Evolutionary conservation across 163 green algal genomes (phyloP).

Genomic region (Chlamydomonas reinhardtii): DNA sequence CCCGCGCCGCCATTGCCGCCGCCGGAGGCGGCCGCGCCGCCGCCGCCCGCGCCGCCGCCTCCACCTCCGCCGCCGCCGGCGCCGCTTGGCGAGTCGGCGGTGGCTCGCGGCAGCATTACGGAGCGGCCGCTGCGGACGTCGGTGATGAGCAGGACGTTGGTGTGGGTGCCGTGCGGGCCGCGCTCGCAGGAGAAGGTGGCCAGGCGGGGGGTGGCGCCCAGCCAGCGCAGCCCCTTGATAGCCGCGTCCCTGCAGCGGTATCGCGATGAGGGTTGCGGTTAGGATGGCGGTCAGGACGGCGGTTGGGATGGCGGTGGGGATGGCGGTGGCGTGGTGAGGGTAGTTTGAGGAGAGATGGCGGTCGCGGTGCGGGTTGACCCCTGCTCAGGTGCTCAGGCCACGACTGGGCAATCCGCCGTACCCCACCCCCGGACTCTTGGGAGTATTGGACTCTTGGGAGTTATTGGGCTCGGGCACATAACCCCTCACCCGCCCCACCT

Average conservation of each 20-base stretch:
- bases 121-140: slow-evolving; percentile 72
- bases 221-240: slow-evolving; percentile 77
- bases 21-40: neutral
- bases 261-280: no score
- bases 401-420: no score
- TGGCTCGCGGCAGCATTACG: slow-evolving; percentile 8
- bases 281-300: no score
- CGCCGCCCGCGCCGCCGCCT: neutral
- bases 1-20: neutral
- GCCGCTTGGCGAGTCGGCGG: no score
- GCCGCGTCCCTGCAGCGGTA: slow-evolving; percentile 37
- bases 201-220: slow-evolving; percentile 72
- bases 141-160: slow-evolving; percentile 77
- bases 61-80: no score
- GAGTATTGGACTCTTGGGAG: no score
- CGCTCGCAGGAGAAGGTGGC: slow-evolving; percentile 77
- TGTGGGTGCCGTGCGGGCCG: slow-evolving; percentile 52
- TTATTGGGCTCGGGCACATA: no score
- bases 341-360: neutral
- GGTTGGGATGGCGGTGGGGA: no score
- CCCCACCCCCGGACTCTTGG: no score
- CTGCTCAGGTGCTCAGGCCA: no score
- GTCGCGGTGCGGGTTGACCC: no score
- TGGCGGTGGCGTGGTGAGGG: neutral
- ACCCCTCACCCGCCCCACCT: neutral